Conservation (phyloP, 257 asterid genomes). For the Petunia secreta region DNA sequence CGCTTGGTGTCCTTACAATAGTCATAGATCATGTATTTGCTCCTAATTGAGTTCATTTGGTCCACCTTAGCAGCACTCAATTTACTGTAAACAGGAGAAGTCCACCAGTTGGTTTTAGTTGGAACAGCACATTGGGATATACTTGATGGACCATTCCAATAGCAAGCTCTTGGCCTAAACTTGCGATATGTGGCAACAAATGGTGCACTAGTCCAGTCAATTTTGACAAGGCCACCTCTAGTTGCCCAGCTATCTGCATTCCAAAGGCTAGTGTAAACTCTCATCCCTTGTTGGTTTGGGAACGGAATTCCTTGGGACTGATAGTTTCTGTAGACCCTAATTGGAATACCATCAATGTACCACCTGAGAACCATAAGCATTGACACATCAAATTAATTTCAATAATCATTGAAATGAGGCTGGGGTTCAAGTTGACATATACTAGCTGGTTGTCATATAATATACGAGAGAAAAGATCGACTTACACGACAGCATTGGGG, state of each 20-base stretch:
- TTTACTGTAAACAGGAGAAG: constrained; percentile 31
- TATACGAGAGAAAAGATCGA: not conserved
- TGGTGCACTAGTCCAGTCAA: constrained; percentile 64
- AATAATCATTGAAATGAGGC: no score
- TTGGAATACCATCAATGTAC: constrained; percentile 69
- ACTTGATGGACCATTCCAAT: constrained; percentile 43
- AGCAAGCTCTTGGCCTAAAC: constrained; percentile 60
- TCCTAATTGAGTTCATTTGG: constrained; percentile 50
- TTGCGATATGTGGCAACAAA: constrained; percentile 51
- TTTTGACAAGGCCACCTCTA: constrained; percentile 66
- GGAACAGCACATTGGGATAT: constrained; percentile 38
- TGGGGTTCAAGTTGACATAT: not conserved
- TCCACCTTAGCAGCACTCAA: constrained; percentile 37
- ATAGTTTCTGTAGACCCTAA: constrained; percentile 66
- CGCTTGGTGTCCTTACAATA: constrained; percentile 58
- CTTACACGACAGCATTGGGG: constrained; percentile 62
- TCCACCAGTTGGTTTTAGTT: constrained; percentile 53
- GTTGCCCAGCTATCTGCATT: constrained; percentile 89
- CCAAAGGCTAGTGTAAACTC: constrained; percentile 75
- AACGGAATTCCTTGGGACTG: constrained; percentile 49
- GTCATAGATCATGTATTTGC: constrained; percentile 58
- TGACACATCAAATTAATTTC: not conserved
- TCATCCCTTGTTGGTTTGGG: constrained; percentile 67
- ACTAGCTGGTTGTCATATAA: not conserved
- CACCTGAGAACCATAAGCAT: constrained; percentile 47